These are phyloP conservation scores for Canavalia gladiata DNA, from an alignment of 306 rosid genomes.

Conservation along the genomic window DNA sequence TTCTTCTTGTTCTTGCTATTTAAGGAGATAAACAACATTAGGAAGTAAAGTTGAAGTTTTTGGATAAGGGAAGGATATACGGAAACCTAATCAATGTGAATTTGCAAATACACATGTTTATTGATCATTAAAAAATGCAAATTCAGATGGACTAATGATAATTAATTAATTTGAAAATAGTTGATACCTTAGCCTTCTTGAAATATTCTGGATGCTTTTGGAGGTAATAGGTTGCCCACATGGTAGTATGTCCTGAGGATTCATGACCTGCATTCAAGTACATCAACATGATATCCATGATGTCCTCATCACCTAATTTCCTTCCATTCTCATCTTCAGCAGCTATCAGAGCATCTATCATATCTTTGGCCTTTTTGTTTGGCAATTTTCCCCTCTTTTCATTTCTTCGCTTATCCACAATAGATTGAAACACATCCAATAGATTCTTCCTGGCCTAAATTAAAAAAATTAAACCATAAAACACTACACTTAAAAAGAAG, in stretches of 20 bases:
- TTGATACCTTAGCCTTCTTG: constrained; percentile 75
- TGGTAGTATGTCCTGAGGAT: constrained; percentile 85
- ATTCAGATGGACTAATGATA: background rate
- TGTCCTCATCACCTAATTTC: constrained; percentile 70
- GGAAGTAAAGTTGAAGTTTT: constrained; percentile 1
- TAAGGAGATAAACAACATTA: background rate
- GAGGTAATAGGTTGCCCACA: constrained; percentile 73
- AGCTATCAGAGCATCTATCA: constrained; percentile 83
- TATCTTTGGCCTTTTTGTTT: constrained; percentile 58
- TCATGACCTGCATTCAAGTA: constrained; percentile 96
- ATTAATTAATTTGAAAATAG: background rate
- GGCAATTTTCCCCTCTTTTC: constrained; percentile 15
- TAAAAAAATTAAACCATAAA: background rate
- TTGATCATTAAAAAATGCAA: background rate
- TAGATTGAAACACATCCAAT: constrained; percentile 57
- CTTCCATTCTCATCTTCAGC: constrained; percentile 77
- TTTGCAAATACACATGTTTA: background rate
- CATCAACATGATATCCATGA: constrained; percentile 81
- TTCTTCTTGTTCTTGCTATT: constrained; percentile 79
- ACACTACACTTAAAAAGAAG: background rate
- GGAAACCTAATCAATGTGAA: background rate
- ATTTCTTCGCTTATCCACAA: constrained; percentile 60
- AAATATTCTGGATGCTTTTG: constrained; percentile 63
- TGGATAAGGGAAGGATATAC: background rate
- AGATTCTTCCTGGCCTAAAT: constrained; percentile 71